Evolutionary conservation across 2,329 filamentous ascomycete genomes (phyloP).

Genomic region (Elsinoe arachidis): DNA sequence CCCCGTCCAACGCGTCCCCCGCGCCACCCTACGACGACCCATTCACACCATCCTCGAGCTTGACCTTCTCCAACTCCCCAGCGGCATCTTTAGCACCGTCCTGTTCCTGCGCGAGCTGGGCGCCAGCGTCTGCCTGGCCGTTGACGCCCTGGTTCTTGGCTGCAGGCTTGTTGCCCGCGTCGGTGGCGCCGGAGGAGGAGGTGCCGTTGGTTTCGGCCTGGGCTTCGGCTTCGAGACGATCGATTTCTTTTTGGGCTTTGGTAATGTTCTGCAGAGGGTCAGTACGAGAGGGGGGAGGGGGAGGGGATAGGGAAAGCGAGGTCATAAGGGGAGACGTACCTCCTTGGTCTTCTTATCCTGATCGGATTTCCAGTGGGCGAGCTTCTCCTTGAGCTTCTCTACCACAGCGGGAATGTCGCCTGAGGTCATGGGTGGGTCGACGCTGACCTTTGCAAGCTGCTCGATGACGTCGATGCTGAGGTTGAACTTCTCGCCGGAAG

Average conservation of each 20-base stretch:
- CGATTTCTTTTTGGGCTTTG: slow-evolving; percentile 93
- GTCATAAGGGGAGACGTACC: slow-evolving; percentile 46
- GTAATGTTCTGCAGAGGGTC: slow-evolving; percentile 68
- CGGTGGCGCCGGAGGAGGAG: slow-evolving; percentile 32
- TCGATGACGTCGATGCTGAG: slow-evolving; percentile 87
- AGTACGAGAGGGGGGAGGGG: slow-evolving; percentile 17
- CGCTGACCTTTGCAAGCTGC: slow-evolving; percentile 72
- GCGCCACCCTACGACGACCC: neutral
- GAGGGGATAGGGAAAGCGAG: too few species aligned
- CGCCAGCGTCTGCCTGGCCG: slow-evolving; percentile 43
- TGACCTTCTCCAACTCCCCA: slow-evolving; percentile 52
- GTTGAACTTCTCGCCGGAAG: slow-evolving; percentile 61
- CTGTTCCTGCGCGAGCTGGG: slow-evolving; percentile 49
- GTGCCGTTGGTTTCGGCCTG: slow-evolving; percentile 37
- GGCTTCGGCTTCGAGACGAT: slow-evolving; percentile 67
- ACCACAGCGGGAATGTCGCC: slow-evolving; percentile 68
- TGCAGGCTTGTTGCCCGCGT: slow-evolving; percentile 46
- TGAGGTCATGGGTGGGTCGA: slow-evolving; percentile 81
- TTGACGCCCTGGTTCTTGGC: slow-evolving; percentile 45
- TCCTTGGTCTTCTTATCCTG: slow-evolving; percentile 83
- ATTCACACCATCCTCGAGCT: slow-evolving; percentile 44
- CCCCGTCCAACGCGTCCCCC: too few species aligned
- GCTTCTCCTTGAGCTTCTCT: slow-evolving; percentile 88
- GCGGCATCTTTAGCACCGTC: slow-evolving; percentile 51
- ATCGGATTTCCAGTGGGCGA: slow-evolving; percentile 82